These are phyloP conservation scores for Ustilago lituana DNA, from an alignment of 1,284 basidiomycete species.

Conservation along the genomic window DNA sequence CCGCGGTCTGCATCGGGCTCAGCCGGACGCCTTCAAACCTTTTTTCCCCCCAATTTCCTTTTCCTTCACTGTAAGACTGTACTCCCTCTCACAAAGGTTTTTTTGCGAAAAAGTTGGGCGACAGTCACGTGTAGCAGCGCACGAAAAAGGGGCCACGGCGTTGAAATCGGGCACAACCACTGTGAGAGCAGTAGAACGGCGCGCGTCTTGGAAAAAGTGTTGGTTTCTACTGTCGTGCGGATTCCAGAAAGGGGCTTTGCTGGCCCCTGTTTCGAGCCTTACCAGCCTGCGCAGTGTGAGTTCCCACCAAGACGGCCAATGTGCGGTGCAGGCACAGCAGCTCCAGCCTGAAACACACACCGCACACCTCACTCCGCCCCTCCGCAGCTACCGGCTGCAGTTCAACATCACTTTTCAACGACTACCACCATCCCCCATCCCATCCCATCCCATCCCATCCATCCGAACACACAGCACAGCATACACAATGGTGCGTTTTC, in stretches of 20 bases:
- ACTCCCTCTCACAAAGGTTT: neutral
- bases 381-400: neutral
- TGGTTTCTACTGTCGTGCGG: constrained; percentile 14
- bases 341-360: constrained; percentile 2
- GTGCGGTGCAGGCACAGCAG: neutral
- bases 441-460: neutral
- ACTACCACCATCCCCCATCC: neutral
- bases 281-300: too few relatives aligned
- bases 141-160: constrained; percentile 1
- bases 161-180: too few relatives aligned
- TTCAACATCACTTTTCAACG: constrained; percentile 5
- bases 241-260: neutral
- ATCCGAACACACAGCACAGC: too few relatives aligned
- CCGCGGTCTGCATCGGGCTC: constrained; percentile 27
- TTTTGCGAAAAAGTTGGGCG: neutral
- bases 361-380: neutral
- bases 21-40: constrained; percentile 10
- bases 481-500: too few relatives aligned
- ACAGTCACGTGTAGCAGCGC: constrained; percentile 11
- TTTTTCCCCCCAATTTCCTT: constrained; percentile 1
- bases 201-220: constrained; percentile 3
- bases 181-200: too few relatives aligned
- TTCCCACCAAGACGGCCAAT: too few relatives aligned
- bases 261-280: constrained; percentile 5
- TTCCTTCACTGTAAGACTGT: neutral